Percentiles rank a stretch among this genome's conserved stretches.
Conservation (phyloP, 1,284 basidiomycete genomes). For the Pseudozyma sp. region DNA sequence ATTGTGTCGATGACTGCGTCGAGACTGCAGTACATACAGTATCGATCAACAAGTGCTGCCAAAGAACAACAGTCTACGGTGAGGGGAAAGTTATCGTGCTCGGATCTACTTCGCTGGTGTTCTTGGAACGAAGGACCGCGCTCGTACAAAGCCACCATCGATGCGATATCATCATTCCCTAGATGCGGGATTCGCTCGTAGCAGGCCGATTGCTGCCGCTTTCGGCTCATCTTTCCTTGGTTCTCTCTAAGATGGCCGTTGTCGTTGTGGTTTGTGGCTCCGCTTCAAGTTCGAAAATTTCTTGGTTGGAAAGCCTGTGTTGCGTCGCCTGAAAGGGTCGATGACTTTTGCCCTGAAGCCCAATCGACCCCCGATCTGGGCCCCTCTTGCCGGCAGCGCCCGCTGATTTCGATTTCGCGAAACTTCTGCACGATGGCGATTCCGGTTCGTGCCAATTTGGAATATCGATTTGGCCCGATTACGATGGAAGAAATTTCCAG, state of each 20-base stretch:
- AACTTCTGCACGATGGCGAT: not conserved
- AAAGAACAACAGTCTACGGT: no score
- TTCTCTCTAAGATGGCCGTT: no score
- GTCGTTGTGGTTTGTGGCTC: not conserved
- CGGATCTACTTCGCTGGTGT: no score
- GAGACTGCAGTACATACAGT: no score
- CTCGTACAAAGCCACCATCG: no score
- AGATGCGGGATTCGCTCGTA: not conserved
- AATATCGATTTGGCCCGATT: conserved; percentile 13
- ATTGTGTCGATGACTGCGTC: no score
- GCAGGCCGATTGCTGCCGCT: not conserved
- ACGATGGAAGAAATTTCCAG: conserved; percentile 3
- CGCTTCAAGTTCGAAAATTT: not conserved
- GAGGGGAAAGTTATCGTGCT: no score
- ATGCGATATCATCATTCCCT: no score
- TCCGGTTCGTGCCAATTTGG: not conserved
- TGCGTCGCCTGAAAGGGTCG: no score
- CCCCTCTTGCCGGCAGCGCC: not conserved
- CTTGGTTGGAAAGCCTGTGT: not conserved
- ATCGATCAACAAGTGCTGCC: no score
- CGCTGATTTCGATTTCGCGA: not conserved
- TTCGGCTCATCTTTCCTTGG: no score
- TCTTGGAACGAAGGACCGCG: no score
- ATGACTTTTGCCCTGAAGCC: not conserved
- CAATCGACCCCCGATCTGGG: conserved; percentile 12